Evolutionary conservation across 495 filamentous ascomycete species (phyloP).

Genomic region (Aspergillus carlsbadensis): DNA sequence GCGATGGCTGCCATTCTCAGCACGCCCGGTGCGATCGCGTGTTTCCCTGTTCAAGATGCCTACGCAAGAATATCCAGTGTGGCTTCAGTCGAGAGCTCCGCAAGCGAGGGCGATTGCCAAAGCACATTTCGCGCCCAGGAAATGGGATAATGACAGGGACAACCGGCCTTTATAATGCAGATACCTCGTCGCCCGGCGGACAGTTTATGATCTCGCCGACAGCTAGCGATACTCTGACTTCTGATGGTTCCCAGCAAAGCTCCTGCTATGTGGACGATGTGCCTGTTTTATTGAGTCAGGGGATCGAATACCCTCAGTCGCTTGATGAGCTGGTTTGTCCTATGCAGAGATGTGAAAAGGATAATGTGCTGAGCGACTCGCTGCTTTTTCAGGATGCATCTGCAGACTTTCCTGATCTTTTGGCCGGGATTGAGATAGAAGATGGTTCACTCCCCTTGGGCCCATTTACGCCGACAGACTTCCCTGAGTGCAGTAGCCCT

Average conservation of each 20-base stretch:
- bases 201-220: background rate
- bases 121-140: background rate
- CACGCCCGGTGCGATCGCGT: conserved; percentile 47
- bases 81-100: conserved; percentile 44
- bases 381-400: background rate
- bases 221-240: background rate
- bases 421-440: background rate
- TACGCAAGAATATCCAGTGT: conserved; percentile 40
- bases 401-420: background rate
- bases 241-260: background rate
- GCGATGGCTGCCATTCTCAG: conserved; percentile 43
- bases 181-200: background rate
- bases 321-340: conserved; percentile 5
- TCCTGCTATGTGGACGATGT: background rate
- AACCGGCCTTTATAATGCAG: too few relatives aligned
- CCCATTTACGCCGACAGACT: background rate
- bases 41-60: conserved; percentile 45
- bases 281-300: background rate
- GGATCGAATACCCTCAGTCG: background rate
- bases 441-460: background rate
- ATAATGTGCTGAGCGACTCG: background rate
- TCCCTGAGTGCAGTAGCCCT: background rate
- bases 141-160: background rate
- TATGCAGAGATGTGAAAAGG: conserved; percentile 11
- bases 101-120: conserved; percentile 40